These are phyloP conservation scores for Avicennia marina DNA, from an alignment of 257 asterid genomes.

Conservation along the genomic window DNA sequence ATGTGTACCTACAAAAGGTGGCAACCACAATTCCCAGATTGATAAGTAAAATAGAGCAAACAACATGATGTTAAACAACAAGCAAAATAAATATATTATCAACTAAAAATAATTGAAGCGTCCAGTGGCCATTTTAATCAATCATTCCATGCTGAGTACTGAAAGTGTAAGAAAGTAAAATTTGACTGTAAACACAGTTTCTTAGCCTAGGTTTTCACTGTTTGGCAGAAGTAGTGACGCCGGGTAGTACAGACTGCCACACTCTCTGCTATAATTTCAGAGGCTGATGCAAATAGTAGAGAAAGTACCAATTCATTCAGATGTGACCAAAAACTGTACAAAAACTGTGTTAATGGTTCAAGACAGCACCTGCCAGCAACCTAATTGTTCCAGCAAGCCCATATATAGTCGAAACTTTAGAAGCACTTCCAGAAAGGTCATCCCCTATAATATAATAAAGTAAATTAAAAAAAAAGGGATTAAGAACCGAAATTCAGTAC, in stretches of 20 bases:
- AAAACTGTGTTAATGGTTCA: constrained; percentile 9
- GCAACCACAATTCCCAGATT: constrained; percentile 11
- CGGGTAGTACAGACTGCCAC: too few relatives aligned
- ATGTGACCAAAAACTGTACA: too few relatives aligned
- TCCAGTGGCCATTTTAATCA: not conserved
- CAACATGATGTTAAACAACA: not conserved
- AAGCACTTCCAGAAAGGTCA: constrained; percentile 41
- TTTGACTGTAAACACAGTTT: not conserved
- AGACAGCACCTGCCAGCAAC: constrained; percentile 77
- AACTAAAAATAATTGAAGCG: not conserved
- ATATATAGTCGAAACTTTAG: constrained; percentile 60
- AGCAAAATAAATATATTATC: not conserved
- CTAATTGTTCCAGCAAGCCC: constrained; percentile 94
- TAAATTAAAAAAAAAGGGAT: constrained; percentile 3
- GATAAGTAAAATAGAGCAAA: constrained; percentile 1
- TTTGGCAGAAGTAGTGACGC: too few relatives aligned
- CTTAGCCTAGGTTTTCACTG: not conserved
- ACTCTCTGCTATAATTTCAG: too few relatives aligned
- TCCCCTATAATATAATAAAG: constrained; percentile 38
- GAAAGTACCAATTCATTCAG: not conserved
- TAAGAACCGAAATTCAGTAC: not conserved
- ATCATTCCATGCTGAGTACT: not conserved
- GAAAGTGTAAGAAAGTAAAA: not conserved
- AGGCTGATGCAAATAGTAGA: not conserved
- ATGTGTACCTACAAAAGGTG: constrained; percentile 48